Conservation (phyloP, 768 basidiomycete genomes). For the Chalciporus sphaerocephalus region DNA sequence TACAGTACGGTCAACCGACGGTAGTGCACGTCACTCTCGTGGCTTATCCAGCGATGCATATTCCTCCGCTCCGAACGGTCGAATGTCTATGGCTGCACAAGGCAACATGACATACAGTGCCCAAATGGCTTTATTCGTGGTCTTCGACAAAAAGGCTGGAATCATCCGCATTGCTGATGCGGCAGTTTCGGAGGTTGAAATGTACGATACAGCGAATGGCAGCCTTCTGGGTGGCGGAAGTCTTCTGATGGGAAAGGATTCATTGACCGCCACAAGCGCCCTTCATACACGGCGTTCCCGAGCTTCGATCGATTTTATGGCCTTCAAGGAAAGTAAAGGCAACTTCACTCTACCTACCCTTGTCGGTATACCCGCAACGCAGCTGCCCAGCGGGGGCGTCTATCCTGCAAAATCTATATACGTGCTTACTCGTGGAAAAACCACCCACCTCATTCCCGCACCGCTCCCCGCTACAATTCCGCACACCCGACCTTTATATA, state of each 20-base stretch:
- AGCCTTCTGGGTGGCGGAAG: conserved; percentile 15
- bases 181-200: conserved; percentile 72
- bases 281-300: conserved; percentile 35
- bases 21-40: conserved; percentile 38
- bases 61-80: conserved; percentile 25
- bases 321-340: conserved; percentile 33
- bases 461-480: conserved; percentile 58
- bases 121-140: conserved; percentile 74
- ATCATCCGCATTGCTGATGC: conserved; percentile 78
- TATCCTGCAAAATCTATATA: conserved; percentile 43
- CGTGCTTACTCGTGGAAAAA: conserved; percentile 64
- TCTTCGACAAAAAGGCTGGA: conserved; percentile 86
- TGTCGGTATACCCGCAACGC: conserved; percentile 22
- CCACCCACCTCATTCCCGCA: conserved; percentile 62
- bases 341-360: conserved; percentile 26
- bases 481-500: conserved; percentile 46
- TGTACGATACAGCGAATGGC: conserved; percentile 38
- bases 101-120: conserved; percentile 51
- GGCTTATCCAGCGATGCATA: conserved; percentile 40
- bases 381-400: conserved; percentile 13
- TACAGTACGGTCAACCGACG: conserved; percentile 41
- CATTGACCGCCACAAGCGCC: conserved; percentile 22
- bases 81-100: conserved; percentile 29
- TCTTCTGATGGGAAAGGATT: conserved; percentile 21
- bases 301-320: conserved; percentile 42